phyloP scores from a whole-genome alignment of 441 rosid species.

The Metrosideros polymorpha region DNA sequence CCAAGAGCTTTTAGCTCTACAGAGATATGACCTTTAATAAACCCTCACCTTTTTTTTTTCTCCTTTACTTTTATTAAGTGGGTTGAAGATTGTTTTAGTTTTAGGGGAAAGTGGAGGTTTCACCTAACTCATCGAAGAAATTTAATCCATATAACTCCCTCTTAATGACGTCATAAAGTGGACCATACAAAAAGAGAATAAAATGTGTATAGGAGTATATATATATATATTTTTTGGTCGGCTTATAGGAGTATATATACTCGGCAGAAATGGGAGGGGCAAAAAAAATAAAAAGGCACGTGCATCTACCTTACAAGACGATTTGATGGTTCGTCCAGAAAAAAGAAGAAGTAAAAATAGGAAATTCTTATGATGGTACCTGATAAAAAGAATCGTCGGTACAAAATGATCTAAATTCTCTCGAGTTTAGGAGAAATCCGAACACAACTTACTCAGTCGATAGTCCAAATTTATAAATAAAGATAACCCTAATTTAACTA shows the following conservation, averaged over 20 bases:
- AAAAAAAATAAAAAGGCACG: background rate
- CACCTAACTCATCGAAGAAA: background rate
- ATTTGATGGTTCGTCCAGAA: rapidly evolving
- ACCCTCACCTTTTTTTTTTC: background rate
- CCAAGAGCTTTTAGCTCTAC: background rate
- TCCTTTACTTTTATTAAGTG: background rate
- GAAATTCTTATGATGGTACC: background rate
- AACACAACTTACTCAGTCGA: background rate
- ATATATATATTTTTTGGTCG: no score
- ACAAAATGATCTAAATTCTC: rapidly evolving
- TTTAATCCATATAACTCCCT: background rate
- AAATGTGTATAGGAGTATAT: background rate
- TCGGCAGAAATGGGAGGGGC: background rate
- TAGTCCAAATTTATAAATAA: background rate
- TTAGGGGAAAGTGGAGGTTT: background rate
- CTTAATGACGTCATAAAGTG: background rate
- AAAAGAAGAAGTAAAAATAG: background rate
- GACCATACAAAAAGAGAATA: background rate
- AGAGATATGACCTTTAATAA: background rate
- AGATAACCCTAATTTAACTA: background rate
- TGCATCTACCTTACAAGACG: background rate
- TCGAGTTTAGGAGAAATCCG: background rate
- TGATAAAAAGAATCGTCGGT: background rate
- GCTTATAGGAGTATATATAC: background rate
- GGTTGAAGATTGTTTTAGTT: background rate